A percentile compares a stretch with the other conserved stretches of the same genome.
Evolutionary conservation across 805 yeast species (phyloP).

Genomic region (Ogataea polymorpha): DNA sequence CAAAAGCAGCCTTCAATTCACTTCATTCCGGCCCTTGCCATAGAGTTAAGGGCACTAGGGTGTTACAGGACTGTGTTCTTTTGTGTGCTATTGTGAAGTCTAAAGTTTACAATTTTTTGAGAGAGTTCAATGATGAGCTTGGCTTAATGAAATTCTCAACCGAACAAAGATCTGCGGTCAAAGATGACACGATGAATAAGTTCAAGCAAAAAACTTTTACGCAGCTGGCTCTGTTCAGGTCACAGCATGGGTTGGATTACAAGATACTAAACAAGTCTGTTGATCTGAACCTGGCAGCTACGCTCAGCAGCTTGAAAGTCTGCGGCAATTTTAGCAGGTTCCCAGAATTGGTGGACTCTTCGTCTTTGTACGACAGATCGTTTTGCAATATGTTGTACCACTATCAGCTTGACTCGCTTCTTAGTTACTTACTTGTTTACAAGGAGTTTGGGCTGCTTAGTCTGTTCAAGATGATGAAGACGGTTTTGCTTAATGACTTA

Average conservation of each 20-base stretch:
- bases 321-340: conserved; percentile 19
- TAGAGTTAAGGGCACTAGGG: conserved; percentile 8
- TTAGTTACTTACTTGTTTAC: conserved; percentile 23
- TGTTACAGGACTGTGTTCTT: conserved; percentile 31
- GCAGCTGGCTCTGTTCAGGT: conserved; percentile 27
- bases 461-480: conserved; percentile 36
- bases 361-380: conserved; percentile 4
- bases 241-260: conserved; percentile 25
- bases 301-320: conserved; percentile 21
- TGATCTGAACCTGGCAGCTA: conserved; percentile 22
- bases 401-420: conserved; percentile 19
- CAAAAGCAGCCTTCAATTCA: conserved; percentile 12
- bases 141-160: conserved; percentile 20
- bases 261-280: conserved; percentile 26
- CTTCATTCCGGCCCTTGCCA: conserved; percentile 10
- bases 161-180: conserved; percentile 11
- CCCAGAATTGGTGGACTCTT: conserved; percentile 11
- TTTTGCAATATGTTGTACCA: conserved; percentile 13
- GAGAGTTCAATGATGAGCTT: conserved; percentile 18
- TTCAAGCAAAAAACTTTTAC: conserved; percentile 25
- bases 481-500: conserved; percentile 34
- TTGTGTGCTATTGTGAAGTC: conserved; percentile 36
- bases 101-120: conserved; percentile 21
- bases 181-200: conserved; percentile 17
- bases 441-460: conserved; percentile 39